phyloP scores from a whole-genome alignment of 1,284 basidiomycete genomes.

The Volvariella surrecta region DNA sequence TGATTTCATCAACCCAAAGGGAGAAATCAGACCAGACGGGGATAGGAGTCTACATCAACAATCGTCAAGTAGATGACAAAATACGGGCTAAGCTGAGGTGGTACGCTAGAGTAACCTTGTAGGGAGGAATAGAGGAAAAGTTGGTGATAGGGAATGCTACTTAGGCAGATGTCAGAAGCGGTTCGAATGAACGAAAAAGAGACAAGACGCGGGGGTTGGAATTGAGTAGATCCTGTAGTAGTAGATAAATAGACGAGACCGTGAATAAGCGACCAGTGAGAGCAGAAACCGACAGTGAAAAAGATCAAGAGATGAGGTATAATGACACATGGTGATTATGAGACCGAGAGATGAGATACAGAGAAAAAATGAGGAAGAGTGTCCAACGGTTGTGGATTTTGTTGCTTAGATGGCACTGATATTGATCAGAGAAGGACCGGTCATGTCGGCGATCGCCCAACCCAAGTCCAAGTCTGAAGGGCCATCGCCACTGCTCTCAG shows the following conservation, averaged over 20 bases:
- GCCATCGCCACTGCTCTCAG: background rate
- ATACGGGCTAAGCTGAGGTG: no score
- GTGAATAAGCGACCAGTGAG: conserved; percentile 2
- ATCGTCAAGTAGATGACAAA: no score
- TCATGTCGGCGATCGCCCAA: conserved; percentile 10
- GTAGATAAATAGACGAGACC: background rate
- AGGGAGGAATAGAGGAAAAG: background rate
- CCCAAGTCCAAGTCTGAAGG: conserved; percentile 12
- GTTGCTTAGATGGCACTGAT: conserved; percentile 7
- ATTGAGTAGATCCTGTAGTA: no score
- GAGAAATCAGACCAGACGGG: conserved; percentile 20
- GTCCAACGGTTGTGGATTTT: conserved; percentile 2
- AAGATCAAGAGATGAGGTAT: conserved; percentile 2
- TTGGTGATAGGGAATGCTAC: background rate
- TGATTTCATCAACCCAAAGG: conserved; percentile 32
- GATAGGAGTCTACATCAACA: conserved; percentile 9
- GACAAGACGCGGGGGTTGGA: no score
- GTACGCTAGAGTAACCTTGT: no score
- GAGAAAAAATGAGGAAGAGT: conserved; percentile 3
- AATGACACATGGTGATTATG: conserved; percentile 1
- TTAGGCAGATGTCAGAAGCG: no score
- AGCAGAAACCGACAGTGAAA: background rate
- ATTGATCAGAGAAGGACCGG: conserved; percentile 6
- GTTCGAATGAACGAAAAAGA: conserved; percentile 4
- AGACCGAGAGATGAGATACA: background rate